These are phyloP conservation scores for Bryoglossum gracile DNA, from an alignment of 495 filamentous ascomycete genomes.

Conservation along the genomic window DNA sequence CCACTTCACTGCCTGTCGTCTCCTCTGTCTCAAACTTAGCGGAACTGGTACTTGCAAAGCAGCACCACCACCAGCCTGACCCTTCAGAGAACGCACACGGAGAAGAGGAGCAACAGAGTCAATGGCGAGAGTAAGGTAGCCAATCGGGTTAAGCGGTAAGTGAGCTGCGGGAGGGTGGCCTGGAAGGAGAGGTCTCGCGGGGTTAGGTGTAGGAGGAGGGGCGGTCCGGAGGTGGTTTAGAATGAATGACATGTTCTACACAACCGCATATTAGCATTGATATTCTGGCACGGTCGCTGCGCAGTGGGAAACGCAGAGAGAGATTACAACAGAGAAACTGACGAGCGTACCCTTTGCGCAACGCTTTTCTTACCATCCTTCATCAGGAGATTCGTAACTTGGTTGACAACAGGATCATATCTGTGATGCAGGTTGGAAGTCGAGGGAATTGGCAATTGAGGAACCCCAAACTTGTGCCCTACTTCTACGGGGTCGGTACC, in stretches of 20 bases:
- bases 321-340: slow-evolving; percentile 18
- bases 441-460: slow-evolving; percentile 53
- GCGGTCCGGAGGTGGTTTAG: slow-evolving; percentile 82
- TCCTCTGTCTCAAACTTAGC: slow-evolving; percentile 62
- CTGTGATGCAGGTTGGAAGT: slow-evolving; percentile 61
- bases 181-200: slow-evolving; percentile 61
- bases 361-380: slow-evolving; percentile 72
- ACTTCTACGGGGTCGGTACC: slow-evolving; percentile 25
- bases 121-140: slow-evolving; percentile 79
- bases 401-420: slow-evolving; percentile 73
- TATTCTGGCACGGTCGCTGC: neutral
- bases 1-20: slow-evolving; percentile 74
- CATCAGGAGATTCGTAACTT: slow-evolving; percentile 89
- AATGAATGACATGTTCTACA: slow-evolving; percentile 75
- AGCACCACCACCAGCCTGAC: slow-evolving; percentile 76
- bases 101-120: slow-evolving; percentile 92
- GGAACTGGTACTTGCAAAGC: slow-evolving; percentile 79
- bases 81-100: slow-evolving; percentile 64
- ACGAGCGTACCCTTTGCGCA: slow-evolving; percentile 66
- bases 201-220: slow-evolving; percentile 63
- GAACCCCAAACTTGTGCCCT: slow-evolving; percentile 70
- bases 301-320: slow-evolving; percentile 7
- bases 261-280: neutral
- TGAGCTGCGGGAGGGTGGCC: slow-evolving; percentile 63
- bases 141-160: slow-evolving; percentile 68